Evolutionary conservation across 2,329 filamentous ascomycete species (phyloP), one percentile per base, ranked within the genome.

Genomic region (Shiraia bambusicola): DNA sequence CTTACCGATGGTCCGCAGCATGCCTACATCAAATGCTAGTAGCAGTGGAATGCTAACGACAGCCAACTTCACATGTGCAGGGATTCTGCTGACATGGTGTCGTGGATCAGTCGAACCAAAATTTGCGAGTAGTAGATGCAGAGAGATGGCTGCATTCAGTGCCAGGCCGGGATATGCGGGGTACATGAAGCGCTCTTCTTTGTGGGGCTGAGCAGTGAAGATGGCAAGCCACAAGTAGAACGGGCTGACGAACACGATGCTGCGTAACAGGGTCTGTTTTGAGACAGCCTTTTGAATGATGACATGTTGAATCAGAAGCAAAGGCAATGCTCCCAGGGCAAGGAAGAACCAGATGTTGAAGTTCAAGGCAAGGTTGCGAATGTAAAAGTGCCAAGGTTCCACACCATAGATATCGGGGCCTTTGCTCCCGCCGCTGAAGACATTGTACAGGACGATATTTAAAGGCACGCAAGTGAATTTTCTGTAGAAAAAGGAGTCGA

Each of bases 161-260:
- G 87, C 86, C 27, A 98, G 76, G 50, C 92, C 89, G 1, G 93
- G 93, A 60, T 98, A 98, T 2, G 83, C 87, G 0, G 93, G 93
- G 61, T 95, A 98, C 91, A 98, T 97, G 74, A 98, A 98, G 6
- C 93, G 80, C 70, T 98, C 93, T 67, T 98, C 93, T 63, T 98
- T 98, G 72, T 98, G 93, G 12, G 93, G 88, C 65, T 98, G 93
- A 7, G 86, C 66, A 0, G 88, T 92, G 72, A 98, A 97, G 49
- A 97, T 93, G 3, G 72, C 80, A 19, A 98, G 78, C 93, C 93
- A 98, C 63, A 96, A 78, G 66, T 97, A 98, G 69, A 97, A 95
- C 0, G 93, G 93, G 1, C 81, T 72, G 39, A 92, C 75, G 53
- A 95, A 88, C 14, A 92, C 80, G 34, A 94, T 59, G 8, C 85